phyloP scores from a whole-genome alignment of 2,329 filamentous ascomycete species.

The Tolypocladium tundrense region DNA sequence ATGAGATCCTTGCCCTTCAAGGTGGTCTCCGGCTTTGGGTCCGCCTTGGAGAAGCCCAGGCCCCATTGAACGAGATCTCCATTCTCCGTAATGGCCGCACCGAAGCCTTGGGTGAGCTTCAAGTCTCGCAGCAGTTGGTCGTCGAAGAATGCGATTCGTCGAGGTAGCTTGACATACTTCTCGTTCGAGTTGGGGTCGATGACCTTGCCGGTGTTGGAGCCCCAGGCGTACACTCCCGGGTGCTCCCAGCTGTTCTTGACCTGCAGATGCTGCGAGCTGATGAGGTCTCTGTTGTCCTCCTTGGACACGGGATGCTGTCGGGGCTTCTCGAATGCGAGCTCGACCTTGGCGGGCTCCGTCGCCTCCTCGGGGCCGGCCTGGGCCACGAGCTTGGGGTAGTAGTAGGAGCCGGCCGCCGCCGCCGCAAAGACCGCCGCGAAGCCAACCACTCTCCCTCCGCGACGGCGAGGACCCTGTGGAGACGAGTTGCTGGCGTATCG shows the following conservation, averaged over 20 bases:
- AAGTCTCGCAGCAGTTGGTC: conserved; percentile 75
- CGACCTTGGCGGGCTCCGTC: conserved; percentile 26
- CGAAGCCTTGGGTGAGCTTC: conserved; percentile 73
- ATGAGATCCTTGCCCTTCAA: conserved; percentile 71
- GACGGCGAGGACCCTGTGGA: conserved; percentile 8
- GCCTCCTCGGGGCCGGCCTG: conserved; percentile 6
- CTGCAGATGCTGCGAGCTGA: conserved; percentile 81
- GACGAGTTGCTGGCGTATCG: conserved; percentile 15
- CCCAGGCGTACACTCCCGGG: conserved; percentile 90
- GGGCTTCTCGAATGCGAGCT: conserved; percentile 59
- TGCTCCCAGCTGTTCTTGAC: conserved; percentile 72
- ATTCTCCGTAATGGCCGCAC: conserved; percentile 75
- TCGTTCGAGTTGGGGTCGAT: conserved; percentile 77
- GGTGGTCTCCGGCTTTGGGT: conserved; percentile 56
- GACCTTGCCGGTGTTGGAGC: conserved; percentile 76
- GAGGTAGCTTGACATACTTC: conserved; percentile 65
- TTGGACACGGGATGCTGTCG: conserved; percentile 47
- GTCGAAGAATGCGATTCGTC: conserved; percentile 73
- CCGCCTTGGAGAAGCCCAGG: conserved; percentile 56
- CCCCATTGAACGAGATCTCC: conserved; percentile 94
- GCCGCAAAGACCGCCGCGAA: conserved; percentile 25
- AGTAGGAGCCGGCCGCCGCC: conserved; percentile 27
- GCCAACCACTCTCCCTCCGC: conserved; percentile 18
- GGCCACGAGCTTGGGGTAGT: conserved; percentile 23
- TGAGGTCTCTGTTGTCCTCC: conserved; percentile 63